Percentiles rank a stretch among this genome's conserved stretches.
Conservation (phyloP, 495 filamentous ascomycete genomes). For the Paragyromitra xinjiangensis region DNA sequence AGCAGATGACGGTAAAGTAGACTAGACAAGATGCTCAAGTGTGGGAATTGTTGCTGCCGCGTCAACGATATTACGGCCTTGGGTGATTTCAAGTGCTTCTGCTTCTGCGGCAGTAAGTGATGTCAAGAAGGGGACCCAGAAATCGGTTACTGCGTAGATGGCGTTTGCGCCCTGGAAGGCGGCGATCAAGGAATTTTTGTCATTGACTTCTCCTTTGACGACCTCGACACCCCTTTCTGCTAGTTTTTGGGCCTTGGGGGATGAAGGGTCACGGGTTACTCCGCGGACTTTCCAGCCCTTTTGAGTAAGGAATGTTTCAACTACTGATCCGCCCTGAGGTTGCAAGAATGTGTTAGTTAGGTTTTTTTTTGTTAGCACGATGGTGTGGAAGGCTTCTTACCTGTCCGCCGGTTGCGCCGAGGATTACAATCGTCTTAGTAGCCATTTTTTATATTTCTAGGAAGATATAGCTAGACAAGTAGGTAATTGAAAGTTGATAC, state of each 20-base stretch:
- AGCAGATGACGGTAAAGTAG: neutral
- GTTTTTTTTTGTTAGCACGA: neutral
- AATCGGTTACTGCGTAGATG: slow-evolving; percentile 69
- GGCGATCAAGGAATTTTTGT: slow-evolving; percentile 61
- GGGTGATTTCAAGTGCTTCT: slow-evolving; percentile 61
- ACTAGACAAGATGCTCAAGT: slow-evolving; percentile 31
- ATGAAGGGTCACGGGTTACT: slow-evolving; percentile 19
- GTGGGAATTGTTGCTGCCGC: slow-evolving; percentile 55
- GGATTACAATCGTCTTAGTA: slow-evolving; percentile 22
- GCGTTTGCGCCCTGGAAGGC: slow-evolving; percentile 66
- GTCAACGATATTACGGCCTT: slow-evolving; percentile 68
- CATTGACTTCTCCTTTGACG: slow-evolving; percentile 63
- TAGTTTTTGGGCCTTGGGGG: neutral
- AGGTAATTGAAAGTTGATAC: neutral
- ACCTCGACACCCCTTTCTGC: slow-evolving; percentile 19
- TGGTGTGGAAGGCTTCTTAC: slow-evolving; percentile 4
- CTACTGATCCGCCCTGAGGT: slow-evolving; percentile 26
- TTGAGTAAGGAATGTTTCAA: neutral
- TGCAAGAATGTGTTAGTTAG: neutral
- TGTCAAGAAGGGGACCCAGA: slow-evolving; percentile 58
- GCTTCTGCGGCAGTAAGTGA: slow-evolving; percentile 58
- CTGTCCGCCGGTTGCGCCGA: slow-evolving; percentile 32
- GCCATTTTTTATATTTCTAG: slow-evolving; percentile 14
- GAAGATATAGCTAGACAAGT: neutral
- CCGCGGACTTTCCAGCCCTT: slow-evolving; percentile 25